Conservation (phyloP, 371 early-diverging fungal genomes). For the Mortierella sp. region DNA sequence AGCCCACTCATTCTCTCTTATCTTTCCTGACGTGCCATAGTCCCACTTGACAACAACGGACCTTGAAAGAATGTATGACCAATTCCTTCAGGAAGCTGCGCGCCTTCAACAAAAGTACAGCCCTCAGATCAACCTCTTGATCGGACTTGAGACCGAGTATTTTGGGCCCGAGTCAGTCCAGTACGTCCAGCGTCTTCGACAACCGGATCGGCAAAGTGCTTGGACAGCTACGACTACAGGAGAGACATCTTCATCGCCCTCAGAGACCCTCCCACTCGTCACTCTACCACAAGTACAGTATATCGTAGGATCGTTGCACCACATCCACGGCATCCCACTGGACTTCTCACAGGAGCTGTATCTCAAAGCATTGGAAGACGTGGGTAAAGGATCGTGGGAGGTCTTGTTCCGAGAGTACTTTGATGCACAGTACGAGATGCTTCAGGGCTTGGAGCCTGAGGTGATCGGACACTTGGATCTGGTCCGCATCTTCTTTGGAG, state of each 20-base stretch:
- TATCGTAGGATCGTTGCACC: conserved; percentile 95
- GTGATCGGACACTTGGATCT: conserved; percentile 96
- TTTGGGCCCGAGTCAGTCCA: conserved; percentile 60
- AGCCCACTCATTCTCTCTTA: too few species aligned
- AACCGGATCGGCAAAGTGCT: conserved; percentile 18
- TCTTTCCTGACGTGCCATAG: too few species aligned
- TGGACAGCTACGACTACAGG: conserved; percentile 6
- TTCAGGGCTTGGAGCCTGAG: conserved; percentile 74
- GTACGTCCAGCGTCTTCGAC: conserved; percentile 47
- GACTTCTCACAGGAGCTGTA: conserved; percentile 81
- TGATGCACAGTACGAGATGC: conserved; percentile 86
- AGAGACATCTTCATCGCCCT: conserved; percentile 9
- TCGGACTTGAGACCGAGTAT: conserved; percentile 93
- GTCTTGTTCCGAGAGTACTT: conserved; percentile 81
- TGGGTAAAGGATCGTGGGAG: conserved; percentile 32
- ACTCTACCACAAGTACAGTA: conserved; percentile 68
- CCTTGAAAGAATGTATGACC: conserved; percentile 63
- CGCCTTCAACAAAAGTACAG: conserved; percentile 71
- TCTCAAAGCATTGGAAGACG: conserved; percentile 58
- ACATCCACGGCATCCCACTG: conserved; percentile 81
- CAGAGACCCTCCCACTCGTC: conserved; percentile 8
- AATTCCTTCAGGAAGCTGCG: conserved; percentile 76
- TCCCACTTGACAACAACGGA: conserved; percentile 68
- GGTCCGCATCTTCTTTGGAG: conserved; percentile 81
- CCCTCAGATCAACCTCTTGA: conserved; percentile 72